Evolutionary conservation across 2,329 filamentous ascomycete genomes (phyloP).

Genomic region (Cadophora malorum): DNA sequence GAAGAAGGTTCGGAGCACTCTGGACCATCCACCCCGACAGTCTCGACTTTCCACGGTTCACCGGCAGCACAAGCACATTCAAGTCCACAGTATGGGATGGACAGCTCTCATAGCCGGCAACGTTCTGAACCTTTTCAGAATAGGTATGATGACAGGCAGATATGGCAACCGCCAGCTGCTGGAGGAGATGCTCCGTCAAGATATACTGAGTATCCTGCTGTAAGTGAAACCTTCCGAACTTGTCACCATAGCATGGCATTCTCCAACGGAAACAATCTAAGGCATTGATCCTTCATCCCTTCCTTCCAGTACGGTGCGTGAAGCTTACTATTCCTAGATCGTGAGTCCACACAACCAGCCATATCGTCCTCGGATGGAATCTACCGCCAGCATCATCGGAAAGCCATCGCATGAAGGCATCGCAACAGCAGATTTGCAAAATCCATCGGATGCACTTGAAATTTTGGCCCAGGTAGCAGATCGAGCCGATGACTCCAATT

Average conservation of each 20-base stretch:
- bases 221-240: conserved; percentile 19
- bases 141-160: conserved; percentile 32
- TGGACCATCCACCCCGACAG: background rate
- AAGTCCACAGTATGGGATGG: conserved; percentile 17
- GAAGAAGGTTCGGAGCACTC: conserved; percentile 28
- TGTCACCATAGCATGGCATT: no score
- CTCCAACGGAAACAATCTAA: background rate
- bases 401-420: conserved; percentile 41
- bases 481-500: conserved; percentile 42
- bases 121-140: conserved; percentile 32
- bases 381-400: conserved; percentile 29
- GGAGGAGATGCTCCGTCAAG: conserved; percentile 33
- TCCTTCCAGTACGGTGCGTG: background rate
- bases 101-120: conserved; percentile 24
- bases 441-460: conserved; percentile 45
- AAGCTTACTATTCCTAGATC: conserved; percentile 29
- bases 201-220: conserved; percentile 36
- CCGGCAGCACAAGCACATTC: conserved; percentile 17
- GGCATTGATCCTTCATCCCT: background rate
- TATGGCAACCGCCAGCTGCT: conserved; percentile 31
- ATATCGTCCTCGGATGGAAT: conserved; percentile 33
- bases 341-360: conserved; percentile 29
- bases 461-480: conserved; percentile 45
- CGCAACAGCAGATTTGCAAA: conserved; percentile 43
- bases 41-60: conserved; percentile 7